A percentile compares a stretch with the other conserved stretches of the same genome.
Conservation (phyloP, 192 early-diverging fungal species). For the Backusella australiensis region DNA sequence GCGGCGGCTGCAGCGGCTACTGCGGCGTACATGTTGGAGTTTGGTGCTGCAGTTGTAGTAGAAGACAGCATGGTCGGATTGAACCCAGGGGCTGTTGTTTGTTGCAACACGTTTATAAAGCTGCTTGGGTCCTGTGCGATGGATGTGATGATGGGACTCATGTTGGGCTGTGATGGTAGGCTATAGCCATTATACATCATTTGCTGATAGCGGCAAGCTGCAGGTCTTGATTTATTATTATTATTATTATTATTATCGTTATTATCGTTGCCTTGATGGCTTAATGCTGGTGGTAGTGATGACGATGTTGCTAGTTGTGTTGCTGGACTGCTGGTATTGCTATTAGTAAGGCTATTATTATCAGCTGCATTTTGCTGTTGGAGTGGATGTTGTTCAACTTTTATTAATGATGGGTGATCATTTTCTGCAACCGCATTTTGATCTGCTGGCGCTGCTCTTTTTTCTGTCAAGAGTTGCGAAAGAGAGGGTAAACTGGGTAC, state of each 20-base stretch:
- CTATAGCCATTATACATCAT: slow-evolving; percentile 1
- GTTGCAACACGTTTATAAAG: not conserved
- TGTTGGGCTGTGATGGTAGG: not conserved
- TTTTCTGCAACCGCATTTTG: not conserved
- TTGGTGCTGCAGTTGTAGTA: not conserved
- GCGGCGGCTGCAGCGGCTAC: not conserved
- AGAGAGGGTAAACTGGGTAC: slow-evolving; percentile 12
- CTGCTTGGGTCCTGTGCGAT: not conserved
- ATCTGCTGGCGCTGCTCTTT: not conserved
- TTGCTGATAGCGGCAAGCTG: not conserved
- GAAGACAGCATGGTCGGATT: not conserved
- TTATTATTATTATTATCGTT: not conserved
- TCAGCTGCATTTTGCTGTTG: not conserved
- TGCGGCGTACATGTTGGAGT: not conserved
- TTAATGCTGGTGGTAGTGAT: not conserved
- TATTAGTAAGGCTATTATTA: not conserved
- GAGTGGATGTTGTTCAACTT: not conserved
- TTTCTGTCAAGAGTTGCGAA: slow-evolving; percentile 8
- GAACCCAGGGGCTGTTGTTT: not conserved
- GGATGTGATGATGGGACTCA: not conserved
- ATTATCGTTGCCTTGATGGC: not conserved
- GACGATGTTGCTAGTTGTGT: not conserved
- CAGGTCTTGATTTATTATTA: not conserved
- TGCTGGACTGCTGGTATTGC: not conserved
- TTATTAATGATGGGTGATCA: not conserved